Base-by-base conservation (phyloP, 495 filamentous ascomycete species). In the Hypoxylon cercidicola region DNA sequence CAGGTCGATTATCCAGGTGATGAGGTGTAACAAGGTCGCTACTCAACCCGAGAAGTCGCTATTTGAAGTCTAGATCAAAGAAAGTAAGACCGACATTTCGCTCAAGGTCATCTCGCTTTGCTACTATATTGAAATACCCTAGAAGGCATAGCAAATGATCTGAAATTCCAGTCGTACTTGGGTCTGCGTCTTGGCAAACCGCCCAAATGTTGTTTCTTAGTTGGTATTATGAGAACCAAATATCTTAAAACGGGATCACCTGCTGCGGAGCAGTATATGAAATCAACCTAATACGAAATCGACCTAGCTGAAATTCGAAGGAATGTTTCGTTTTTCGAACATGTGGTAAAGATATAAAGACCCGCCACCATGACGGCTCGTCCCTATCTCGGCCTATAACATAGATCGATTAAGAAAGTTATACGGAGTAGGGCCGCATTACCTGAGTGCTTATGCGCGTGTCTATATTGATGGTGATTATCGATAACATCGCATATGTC, bases 351-450 rank as follows among this genome's bases (percentile, higher is more conserved):
- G 35, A 56, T 45, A 60, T 69, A 55, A 37, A 56, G 50, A 11
- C 47, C 40, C 51, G 67, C 23, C 47, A 66, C 44, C 20, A 45
- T 61, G 18, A 49, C 54, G 37, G 62, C 34, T 55, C 62, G 62
- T 60, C 44, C 53, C 60, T 70, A 70, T 68, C 59, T 70, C 67
- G 57, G 63, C 50, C 49, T 51, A 51, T 69, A 63, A 48, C 21
- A 37, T n/a, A 50, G 28, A 40, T 60, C 43, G 32, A 60, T 40
- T 52, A 62, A 60, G 53, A 46, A 32, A 3, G 15, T 8, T 30
- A 34, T 9, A 65, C 15, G 7, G 48, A 50, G 37, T 21, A 62
- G 60, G 60, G 37, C 66, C 59, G 66, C 34, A 49, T 55, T 66
- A 64, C 60, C 62, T 62, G 37, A 55, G 52, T 58, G 34, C 46